Percentiles rank a stretch among this genome's conserved stretches.
Conservation (phyloP, 2,329 filamentous ascomycete genomes). For the Fusarium subglutinans region DNA sequence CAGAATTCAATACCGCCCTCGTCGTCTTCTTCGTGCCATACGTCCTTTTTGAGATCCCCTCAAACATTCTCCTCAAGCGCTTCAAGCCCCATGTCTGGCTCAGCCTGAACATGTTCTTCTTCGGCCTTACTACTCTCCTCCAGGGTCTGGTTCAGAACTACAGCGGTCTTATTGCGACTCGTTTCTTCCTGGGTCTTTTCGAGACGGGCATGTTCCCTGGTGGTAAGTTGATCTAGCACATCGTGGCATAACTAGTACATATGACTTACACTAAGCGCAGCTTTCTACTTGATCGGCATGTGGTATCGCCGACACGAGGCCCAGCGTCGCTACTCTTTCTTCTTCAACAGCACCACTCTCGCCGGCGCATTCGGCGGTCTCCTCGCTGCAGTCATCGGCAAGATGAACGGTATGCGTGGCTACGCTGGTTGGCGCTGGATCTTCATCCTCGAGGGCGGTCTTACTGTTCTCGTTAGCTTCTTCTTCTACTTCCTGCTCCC, state of each 20-base stretch:
- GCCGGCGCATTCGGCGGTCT: slow-evolving; percentile 88
- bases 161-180: slow-evolving; percentile 76
- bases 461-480: slow-evolving; percentile 70
- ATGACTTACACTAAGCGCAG: slow-evolving; percentile 54
- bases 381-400: slow-evolving; percentile 86
- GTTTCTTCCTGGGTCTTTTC: slow-evolving; percentile 85
- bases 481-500: slow-evolving; percentile 76
- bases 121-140: slow-evolving; percentile 77
- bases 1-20: slow-evolving; percentile 77
- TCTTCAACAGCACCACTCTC: slow-evolving; percentile 84
- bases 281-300: slow-evolving; percentile 80
- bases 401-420: slow-evolving; percentile 76
- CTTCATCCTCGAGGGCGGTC: slow-evolving; percentile 78
- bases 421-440: slow-evolving; percentile 85
- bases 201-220: slow-evolving; percentile 76
- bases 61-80: slow-evolving; percentile 72
- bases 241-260: background rate
- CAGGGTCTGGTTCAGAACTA: slow-evolving; percentile 85
- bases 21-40: slow-evolving; percentile 88
- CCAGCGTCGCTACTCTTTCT: slow-evolving; percentile 92
- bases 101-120: slow-evolving; percentile 83
- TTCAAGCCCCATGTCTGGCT: slow-evolving; percentile 74
- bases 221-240: slow-evolving; percentile 38
- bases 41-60: slow-evolving; percentile 75
- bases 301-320: slow-evolving; percentile 91